Evolutionary conservation across 805 yeast species (phyloP), one percentile per base, ranked within the genome.

Genomic region (Lachancea thermotolerans): DNA sequence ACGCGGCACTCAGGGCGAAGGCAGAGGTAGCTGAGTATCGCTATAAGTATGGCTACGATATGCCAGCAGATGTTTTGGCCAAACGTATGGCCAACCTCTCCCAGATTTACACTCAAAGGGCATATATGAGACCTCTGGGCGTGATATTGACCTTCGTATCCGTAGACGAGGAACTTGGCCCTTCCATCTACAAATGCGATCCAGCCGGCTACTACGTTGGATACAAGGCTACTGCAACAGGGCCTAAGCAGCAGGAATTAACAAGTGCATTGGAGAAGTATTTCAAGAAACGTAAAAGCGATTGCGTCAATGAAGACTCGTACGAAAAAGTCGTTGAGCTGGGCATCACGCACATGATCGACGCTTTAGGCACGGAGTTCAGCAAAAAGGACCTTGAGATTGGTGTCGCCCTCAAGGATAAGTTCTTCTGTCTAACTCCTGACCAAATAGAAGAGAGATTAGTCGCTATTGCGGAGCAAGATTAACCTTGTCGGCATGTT

Each of bases 61-160:
- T 93, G 88, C 98, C 98, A 2, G 87, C 86, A 51, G 96, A 88
- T 61, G 87, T 85, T 25, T 72, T 90, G 58, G 86, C 96, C 35
- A 91, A 91, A 70, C 78, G 97, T 64, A 83, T 93, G 85, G 98
- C 98, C 45, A 93, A 93, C 65, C 70, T 89, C 61, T 85, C 95
- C 41, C 99, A 93, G 72, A 79, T 93, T 51, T 93, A 89, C 67
- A 93, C 99, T 35, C 99, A 93, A 69, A 78, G 97, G 62, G 98
- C 98, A 10, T 91, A 91, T 67, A 93, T 93, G 98, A 81, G 99
- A 68, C 99, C 99, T 21, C 73, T 89, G 54, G 99, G 99, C 33
- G 96, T 91, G 48, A 87, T 95, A 27, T 74, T 89, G 60, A 88
- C 96, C 21, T 83, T 91, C 59, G 76, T 89, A 47, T 79, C 95